Conservation (phyloP, 2,329 filamentous ascomycete genomes). For the Scleromitrula shiraiana region DNA sequence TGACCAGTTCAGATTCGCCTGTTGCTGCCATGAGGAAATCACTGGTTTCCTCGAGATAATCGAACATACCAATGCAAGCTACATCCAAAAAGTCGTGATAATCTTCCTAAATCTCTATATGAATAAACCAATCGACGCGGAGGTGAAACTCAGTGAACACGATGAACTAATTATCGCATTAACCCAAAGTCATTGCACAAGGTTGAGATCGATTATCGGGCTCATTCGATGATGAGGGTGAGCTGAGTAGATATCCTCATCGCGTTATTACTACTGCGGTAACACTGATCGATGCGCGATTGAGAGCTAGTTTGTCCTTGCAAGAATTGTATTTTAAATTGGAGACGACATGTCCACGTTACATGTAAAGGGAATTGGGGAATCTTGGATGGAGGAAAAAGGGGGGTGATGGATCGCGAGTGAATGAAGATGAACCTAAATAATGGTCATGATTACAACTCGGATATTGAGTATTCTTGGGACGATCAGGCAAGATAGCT, state of each 20-base stretch:
- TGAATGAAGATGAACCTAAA: too few species aligned
- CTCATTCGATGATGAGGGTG: background rate
- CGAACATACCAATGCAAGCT: conserved; percentile 16
- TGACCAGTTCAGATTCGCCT: conserved; percentile 20
- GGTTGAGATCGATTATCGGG: conserved; percentile 14
- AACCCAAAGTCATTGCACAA: conserved; percentile 16
- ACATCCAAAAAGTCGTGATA: conserved; percentile 13
- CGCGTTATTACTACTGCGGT: conserved; percentile 13
- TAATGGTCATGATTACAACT: too few species aligned
- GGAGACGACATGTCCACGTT: conserved; percentile 16
- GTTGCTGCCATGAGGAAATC: background rate
- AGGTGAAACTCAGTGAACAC: too few species aligned
- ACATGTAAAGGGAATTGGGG: conserved; percentile 19
- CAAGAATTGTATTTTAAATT: conserved; percentile 22
- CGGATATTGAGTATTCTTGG: too few species aligned
- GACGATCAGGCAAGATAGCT: too few species aligned
- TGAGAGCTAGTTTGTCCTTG: conserved; percentile 22
- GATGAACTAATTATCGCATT: conserved; percentile 13
- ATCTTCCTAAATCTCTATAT: conserved; percentile 14
- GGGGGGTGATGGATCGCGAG: too few species aligned
- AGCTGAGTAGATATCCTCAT: conserved; percentile 8
- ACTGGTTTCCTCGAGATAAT: conserved; percentile 21
- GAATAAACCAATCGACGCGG: too few species aligned
- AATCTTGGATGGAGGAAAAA: conserved; percentile 23
- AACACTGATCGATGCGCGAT: conserved; percentile 14